Evolutionary conservation across 2,329 filamentous ascomycete species (phyloP).

Genomic region (Dryadomyces quercus-mongolicae): DNA sequence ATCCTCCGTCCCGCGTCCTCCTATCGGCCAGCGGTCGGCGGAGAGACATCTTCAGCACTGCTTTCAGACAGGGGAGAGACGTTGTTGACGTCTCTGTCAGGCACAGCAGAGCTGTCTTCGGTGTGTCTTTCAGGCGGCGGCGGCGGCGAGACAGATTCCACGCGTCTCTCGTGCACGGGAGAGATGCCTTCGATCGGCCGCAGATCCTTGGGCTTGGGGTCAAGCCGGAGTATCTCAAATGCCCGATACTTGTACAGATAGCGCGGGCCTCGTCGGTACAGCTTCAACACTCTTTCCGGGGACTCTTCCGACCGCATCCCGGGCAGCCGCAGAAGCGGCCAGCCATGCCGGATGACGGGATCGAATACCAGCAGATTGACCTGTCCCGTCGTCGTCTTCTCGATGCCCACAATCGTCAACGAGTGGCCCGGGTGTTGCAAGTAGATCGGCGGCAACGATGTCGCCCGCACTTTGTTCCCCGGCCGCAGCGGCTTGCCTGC

Average conservation of each 20-base stretch:
- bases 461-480: conserved; percentile 53
- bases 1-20: no score
- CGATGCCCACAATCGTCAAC: conserved; percentile 77
- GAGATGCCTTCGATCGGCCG: not conserved
- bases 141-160: no score
- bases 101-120: no score
- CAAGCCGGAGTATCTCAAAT: conserved; percentile 50
- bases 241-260: conserved; percentile 60
- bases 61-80: no score
- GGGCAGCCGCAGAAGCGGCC: conserved; percentile 47
- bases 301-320: conserved; percentile 30
- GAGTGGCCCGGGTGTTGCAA: conserved; percentile 85
- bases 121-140: no score
- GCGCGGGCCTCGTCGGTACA: conserved; percentile 57
- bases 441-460: conserved; percentile 71
- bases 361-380: conserved; percentile 76
- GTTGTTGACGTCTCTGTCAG: no score
- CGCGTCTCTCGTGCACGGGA: not conserved
- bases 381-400: conserved; percentile 51
- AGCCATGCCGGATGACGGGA: conserved; percentile 64
- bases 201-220: not conserved
- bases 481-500: conserved; percentile 32
- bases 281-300: conserved; percentile 47
- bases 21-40: no score
- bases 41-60: no score